A percentile compares a stretch with the other conserved stretches of the same genome.
Evolutionary conservation across 176 grass and related monocot genomes (phyloP).

Genomic region (Oryza coarctata): DNA sequence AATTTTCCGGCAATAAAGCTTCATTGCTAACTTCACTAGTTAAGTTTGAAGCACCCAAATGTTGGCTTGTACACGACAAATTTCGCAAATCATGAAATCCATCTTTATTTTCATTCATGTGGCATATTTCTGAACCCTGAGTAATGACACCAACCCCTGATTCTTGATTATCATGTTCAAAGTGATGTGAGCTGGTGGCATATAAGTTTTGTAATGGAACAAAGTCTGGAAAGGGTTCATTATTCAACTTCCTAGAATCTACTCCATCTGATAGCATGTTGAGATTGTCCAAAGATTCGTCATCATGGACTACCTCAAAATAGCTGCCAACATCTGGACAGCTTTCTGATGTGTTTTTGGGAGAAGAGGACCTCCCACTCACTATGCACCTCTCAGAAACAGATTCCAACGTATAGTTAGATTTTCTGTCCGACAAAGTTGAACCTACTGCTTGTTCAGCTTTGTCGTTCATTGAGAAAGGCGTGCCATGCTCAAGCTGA

Average conservation of each 20-base stretch:
- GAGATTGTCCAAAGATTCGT: slow-evolving; percentile 45
- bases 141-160: slow-evolving; percentile 1
- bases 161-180: slow-evolving; percentile 45
- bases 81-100: slow-evolving; percentile 31
- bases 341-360: slow-evolving; percentile 36
- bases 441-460: slow-evolving; percentile 29
- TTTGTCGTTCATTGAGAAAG: slow-evolving; percentile 37
- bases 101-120: slow-evolving; percentile 29
- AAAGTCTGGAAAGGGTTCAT: slow-evolving; percentile 44
- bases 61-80: slow-evolving; percentile 29
- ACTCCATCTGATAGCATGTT: slow-evolving; percentile 24
- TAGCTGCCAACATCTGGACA: slow-evolving; percentile 48
- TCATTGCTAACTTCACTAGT: slow-evolving; percentile 35
- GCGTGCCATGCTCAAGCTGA: slow-evolving; percentile 30
- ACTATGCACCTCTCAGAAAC: slow-evolving; percentile 36
- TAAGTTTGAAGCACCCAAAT: slow-evolving; percentile 20
- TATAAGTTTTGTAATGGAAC: slow-evolving; percentile 42
- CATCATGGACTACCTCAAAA: slow-evolving; percentile 45
- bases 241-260: slow-evolving; percentile 34
- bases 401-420: slow-evolving; percentile 20
- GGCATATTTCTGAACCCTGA: slow-evolving; percentile 26
- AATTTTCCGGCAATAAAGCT: slow-evolving; percentile 40
- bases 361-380: slow-evolving; percentile 39
- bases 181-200: slow-evolving; percentile 33
- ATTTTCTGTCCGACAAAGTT: slow-evolving; percentile 31